These are phyloP conservation scores for Apocynum venetum DNA, from an alignment of 257 asterid species.

Conservation along the genomic window DNA sequence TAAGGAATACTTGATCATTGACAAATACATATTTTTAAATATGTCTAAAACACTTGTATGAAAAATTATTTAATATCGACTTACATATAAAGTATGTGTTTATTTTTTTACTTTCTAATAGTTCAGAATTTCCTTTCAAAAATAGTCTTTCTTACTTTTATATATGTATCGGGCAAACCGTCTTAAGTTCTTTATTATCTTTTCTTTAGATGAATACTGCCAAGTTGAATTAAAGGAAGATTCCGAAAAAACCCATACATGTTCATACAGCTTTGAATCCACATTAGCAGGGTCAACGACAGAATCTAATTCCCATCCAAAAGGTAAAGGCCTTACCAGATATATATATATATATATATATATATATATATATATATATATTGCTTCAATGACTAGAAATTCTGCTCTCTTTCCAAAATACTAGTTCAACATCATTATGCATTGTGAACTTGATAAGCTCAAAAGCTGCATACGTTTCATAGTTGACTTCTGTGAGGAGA, in stretches of 20 bases:
- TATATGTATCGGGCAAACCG: neutral
- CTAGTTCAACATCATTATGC: neutral
- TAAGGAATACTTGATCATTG: too few relatives aligned
- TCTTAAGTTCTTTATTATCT: neutral
- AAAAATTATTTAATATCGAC: too few relatives aligned
- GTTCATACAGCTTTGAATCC: neutral
- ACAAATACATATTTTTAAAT: too few relatives aligned
- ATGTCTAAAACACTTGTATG: too few relatives aligned
- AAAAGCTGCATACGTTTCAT: neutral
- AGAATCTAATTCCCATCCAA: slow-evolving; percentile 9
- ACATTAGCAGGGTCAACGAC: neutral
- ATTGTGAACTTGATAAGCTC: neutral
- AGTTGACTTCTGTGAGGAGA: neutral
- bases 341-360: too few relatives aligned
- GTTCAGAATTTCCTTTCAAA: too few relatives aligned
- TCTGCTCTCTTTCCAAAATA: neutral
- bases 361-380: neutral
- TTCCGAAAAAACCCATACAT: neutral
- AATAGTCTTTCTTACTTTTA: too few relatives aligned
- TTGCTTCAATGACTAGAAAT: neutral
- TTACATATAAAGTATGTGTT: too few relatives aligned
- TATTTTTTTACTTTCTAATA: too few relatives aligned
- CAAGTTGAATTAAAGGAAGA: neutral
- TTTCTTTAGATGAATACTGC: neutral
- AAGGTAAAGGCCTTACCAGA: neutral